Conservation (phyloP, 139 green algal genomes). For the Pseudopediastrum boryanum region DNA sequence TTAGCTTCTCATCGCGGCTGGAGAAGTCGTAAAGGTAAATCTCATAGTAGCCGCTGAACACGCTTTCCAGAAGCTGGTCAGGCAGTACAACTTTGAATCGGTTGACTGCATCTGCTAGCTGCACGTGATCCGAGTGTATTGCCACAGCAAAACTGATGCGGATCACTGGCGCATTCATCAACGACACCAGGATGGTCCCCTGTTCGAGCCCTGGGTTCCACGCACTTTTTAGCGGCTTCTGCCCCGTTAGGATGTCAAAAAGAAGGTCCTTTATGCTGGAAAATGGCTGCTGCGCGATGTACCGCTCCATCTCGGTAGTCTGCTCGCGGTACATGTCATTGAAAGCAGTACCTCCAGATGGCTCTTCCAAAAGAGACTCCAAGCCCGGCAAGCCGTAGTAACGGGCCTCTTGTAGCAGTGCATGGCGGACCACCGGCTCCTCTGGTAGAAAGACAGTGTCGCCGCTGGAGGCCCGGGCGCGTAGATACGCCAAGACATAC, state of each 20-base stretch:
- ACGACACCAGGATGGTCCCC: constrained; percentile 38
- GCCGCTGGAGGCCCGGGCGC: constrained; percentile 25
- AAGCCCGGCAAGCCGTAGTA: constrained; percentile 33
- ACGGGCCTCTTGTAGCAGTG: constrained; percentile 20
- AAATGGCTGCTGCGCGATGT: constrained; percentile 26
- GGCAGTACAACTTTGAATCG: constrained; percentile 26
- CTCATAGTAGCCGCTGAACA: constrained; percentile 44
- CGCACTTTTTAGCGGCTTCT: constrained; percentile 34
- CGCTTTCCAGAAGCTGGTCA: constrained; percentile 31
- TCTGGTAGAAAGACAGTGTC: constrained; percentile 23
- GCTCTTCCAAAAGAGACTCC: constrained; percentile 29
- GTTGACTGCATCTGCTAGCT: constrained; percentile 7
- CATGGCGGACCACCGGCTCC: constrained; percentile 8
- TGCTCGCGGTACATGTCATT: constrained; percentile 26
- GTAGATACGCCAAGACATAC: constrained; percentile 29
- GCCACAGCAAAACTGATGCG: constrained; percentile 35
- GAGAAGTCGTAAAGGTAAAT: constrained; percentile 42
- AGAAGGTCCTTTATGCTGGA: constrained; percentile 22
- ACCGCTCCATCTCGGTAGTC: constrained; percentile 29
- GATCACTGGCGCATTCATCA: constrained; percentile 37
- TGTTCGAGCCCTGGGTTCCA: constrained; percentile 36
- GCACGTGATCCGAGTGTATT: constrained; percentile 33
- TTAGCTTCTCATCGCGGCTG: constrained; percentile 1
- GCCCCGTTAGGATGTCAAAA: constrained; percentile 42
- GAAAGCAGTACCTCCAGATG: constrained; percentile 14